Percentiles rank a stretch among this genome's conserved stretches.
These are phyloP conservation scores for Blumeriella jaapii DNA, from an alignment of 2,329 filamentous ascomycete genomes.

Conservation along the genomic window DNA sequence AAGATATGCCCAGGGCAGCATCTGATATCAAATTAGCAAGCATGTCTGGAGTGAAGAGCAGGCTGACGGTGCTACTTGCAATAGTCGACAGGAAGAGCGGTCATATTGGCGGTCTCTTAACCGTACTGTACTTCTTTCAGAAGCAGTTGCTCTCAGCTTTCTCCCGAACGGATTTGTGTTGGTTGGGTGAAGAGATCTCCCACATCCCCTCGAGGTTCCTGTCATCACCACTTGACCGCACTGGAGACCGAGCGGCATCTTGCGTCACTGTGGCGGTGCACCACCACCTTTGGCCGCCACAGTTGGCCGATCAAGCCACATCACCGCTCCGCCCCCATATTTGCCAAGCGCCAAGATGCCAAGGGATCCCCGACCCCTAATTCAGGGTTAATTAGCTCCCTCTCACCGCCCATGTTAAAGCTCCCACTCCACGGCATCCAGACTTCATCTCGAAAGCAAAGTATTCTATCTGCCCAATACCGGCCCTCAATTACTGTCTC, in stretches of 20 bases:
- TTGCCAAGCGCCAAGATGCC: no score
- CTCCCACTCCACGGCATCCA: no score
- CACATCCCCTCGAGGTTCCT: constrained; percentile 1
- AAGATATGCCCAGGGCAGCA: constrained; percentile 59
- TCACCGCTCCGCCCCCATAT: constrained; percentile 4
- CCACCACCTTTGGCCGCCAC: not conserved
- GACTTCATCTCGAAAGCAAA: no score
- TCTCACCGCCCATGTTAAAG: no score
- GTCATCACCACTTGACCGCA: not conserved
- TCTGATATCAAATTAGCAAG: constrained; percentile 36
- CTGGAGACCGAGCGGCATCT: no score
- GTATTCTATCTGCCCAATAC: no score
- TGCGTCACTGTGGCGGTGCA: constrained; percentile 13
- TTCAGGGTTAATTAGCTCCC: no score
- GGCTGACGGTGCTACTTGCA: constrained; percentile 27
- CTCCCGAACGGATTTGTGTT: no score
- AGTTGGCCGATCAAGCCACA: constrained; percentile 8
- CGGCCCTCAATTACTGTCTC: no score
- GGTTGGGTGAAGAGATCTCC: not conserved
- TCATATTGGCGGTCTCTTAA: constrained; percentile 1
- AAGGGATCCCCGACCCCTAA: no score
- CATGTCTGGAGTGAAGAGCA: constrained; percentile 8
- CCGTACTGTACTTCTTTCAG: not conserved
- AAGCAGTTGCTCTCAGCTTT: no score
- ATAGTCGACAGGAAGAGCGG: constrained; percentile 21